phyloP scores from a whole-genome alignment of 331 rosid genomes.

The Prunus yedoensis region DNA sequence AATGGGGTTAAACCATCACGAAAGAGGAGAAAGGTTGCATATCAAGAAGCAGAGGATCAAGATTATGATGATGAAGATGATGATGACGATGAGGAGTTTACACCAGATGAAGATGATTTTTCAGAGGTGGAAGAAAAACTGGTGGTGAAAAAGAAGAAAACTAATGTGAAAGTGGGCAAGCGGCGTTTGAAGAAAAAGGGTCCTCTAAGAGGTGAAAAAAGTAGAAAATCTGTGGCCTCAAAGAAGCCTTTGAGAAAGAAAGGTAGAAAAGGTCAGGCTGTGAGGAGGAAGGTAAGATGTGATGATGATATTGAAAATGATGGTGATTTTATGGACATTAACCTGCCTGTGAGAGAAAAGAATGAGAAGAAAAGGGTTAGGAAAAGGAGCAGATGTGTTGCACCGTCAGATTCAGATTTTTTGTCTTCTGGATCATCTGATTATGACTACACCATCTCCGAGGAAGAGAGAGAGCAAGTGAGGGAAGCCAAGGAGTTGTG shows the following conservation, averaged over 20 bases:
- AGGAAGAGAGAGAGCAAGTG: slow-evolving; percentile 96
- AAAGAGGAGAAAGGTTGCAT: slow-evolving; percentile 35
- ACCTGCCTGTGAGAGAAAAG: slow-evolving; percentile 24
- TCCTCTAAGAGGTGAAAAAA: slow-evolving; percentile 38
- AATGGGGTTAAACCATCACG: slow-evolving; percentile 24
- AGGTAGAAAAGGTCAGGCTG: slow-evolving; percentile 38
- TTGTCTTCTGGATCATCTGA: slow-evolving; percentile 60
- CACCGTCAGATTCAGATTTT: slow-evolving; percentile 48
- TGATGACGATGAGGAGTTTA: slow-evolving; percentile 63
- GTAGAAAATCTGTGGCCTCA: slow-evolving; percentile 42
- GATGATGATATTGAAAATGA: slow-evolving; percentile 38
- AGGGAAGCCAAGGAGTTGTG: slow-evolving; percentile 79
- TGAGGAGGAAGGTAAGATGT: slow-evolving; percentile 33
- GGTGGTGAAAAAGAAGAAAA: slow-evolving; percentile 44
- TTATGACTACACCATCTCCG: slow-evolving; percentile 76
- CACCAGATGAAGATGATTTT: slow-evolving; percentile 63
- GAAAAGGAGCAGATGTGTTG: slow-evolving; percentile 33
- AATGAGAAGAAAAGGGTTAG: slow-evolving; percentile 31
- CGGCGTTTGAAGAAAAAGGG: slow-evolving; percentile 42
- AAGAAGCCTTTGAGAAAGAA: slow-evolving; percentile 59
- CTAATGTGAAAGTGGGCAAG: slow-evolving; percentile 36
- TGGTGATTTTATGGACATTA: slow-evolving; percentile 33
- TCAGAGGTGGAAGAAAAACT: slow-evolving; percentile 58
- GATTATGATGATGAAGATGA: slow-evolving; percentile 44
- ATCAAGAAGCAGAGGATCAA: slow-evolving; percentile 31